Evolutionary conservation across 345 rosid genomes (phyloP), one percentile per base, ranked within the genome.

Genomic region (Arabidopsis arenosa): DNA sequence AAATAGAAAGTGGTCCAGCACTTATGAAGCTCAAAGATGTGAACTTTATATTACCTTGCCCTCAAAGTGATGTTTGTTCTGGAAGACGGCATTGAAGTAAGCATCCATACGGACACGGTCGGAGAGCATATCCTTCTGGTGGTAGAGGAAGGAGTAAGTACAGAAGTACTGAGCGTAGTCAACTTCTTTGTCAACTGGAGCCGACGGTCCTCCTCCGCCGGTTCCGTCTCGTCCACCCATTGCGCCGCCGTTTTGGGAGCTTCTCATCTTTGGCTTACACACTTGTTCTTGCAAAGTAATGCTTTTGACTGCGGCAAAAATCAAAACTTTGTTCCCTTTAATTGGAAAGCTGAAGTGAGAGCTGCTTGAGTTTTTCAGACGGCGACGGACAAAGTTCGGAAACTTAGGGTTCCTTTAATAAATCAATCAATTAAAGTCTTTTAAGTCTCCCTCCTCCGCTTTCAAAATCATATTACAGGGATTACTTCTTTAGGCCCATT

Each of bases 51-150:
- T 23, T 78, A 90, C 98, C 87, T 90, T 95, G 68, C 99, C 99
- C 53, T 51, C 66, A 73, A 95, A 95, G 52, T 95, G 97, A 76
- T 82, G 87, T 39, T 85, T 89, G 87, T 95, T 95, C 74, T 81
- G 69, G 74, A 89, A 89, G 72, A 95, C 81, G 55, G 99, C 75
- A 74, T 84, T 84, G 84, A 35, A 89, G 80, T 95, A 95, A 14
- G 99, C 97, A 80, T 95, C 96, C 97, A 95, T 95, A 80, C 99
- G 97, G 40, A 95, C 97, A 71, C 93, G 87, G 80, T 95, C 99
- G 48, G 89, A 89, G 75, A 95, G 97, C 99, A 95, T 95, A 71
- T 95, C 97, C 56, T 95, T 92, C 85, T 95, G 99, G 88, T 95
- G 99, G 82, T 87, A 92, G 44, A 95, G 92, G 62, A 83, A 92